Evolutionary conservation across 108 stramenopile genomes (phyloP).

Genomic region (Stephanodiscus triporus): DNA sequence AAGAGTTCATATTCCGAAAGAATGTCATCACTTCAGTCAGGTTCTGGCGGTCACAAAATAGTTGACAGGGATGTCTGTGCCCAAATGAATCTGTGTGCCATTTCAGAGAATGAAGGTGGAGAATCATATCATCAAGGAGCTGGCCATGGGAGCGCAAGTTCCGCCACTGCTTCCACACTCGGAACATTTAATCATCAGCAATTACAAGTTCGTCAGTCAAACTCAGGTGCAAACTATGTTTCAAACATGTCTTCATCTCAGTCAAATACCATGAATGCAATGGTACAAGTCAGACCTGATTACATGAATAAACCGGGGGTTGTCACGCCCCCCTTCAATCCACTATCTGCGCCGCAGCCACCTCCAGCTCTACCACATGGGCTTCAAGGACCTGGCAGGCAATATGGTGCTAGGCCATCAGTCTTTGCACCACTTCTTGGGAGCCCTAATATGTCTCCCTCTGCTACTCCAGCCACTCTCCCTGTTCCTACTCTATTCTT

Average conservation of each 20-base stretch:
- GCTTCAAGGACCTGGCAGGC: neutral
- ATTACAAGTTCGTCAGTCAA: conserved; percentile 33
- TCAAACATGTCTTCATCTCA: conserved; percentile 22
- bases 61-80: conserved; percentile 31
- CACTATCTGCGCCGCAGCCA: conserved; percentile 28
- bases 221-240: neutral
- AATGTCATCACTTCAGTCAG: neutral
- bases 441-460: conserved; percentile 49
- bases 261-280: conserved; percentile 16
- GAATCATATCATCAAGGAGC: conserved; percentile 29
- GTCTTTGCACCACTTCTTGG: conserved; percentile 53
- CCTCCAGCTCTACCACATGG: conserved; percentile 28
- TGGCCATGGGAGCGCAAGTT: conserved; percentile 29
- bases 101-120: conserved; percentile 72
- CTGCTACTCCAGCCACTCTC: conserved; percentile 7
- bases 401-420: conserved; percentile 26
- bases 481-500: conserved; percentile 26
- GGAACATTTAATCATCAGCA: conserved; percentile 24
- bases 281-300: conserved; percentile 23
- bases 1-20: conserved; percentile 1
- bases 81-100: conserved; percentile 70
- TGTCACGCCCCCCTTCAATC: conserved; percentile 49
- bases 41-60: conserved; percentile 15
- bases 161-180: conserved; percentile 56
- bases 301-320: conserved; percentile 35